These are phyloP conservation scores for Panicum hallii DNA, from an alignment of 202 grass and related monocot species.

Conservation along the genomic window DNA sequence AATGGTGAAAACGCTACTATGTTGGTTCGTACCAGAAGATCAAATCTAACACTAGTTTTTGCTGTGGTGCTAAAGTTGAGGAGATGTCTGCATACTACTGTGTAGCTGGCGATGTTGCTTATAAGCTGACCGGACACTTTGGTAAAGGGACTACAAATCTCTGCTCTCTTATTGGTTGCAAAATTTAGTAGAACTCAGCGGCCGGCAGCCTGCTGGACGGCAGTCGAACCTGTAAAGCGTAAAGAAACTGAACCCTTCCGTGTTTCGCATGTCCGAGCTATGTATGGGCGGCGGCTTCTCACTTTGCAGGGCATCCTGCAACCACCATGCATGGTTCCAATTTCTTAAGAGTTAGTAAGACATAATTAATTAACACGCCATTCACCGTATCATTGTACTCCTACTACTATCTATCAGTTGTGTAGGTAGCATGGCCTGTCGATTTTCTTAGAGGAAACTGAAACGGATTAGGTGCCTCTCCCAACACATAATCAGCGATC, in stretches of 20 bases:
- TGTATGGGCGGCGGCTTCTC: not conserved
- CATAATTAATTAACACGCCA: not conserved
- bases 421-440: conserved; percentile 3
- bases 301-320: conserved; percentile 18
- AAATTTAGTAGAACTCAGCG: not conserved
- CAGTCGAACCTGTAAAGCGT: not conserved
- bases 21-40: not conserved
- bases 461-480: conserved; percentile 32
- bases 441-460: not conserved
- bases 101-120: not conserved
- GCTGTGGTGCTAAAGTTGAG: not conserved
- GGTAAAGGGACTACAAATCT: not conserved
- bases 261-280: not conserved
- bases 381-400: not conserved
- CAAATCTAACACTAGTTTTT: not conserved
- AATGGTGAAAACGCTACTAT: not conserved
- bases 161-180: not conserved
- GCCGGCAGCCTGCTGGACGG: not conserved
- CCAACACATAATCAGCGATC: conserved; percentile 14
- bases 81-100: not conserved
- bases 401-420: not conserved
- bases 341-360: conserved; percentile 1
- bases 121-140: not conserved
- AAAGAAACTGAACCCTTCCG: not conserved
- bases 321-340: not conserved